Evolutionary conservation across 192 early-diverging fungal species (phyloP).

Genomic region (Geranomyces michiganensis): DNA sequence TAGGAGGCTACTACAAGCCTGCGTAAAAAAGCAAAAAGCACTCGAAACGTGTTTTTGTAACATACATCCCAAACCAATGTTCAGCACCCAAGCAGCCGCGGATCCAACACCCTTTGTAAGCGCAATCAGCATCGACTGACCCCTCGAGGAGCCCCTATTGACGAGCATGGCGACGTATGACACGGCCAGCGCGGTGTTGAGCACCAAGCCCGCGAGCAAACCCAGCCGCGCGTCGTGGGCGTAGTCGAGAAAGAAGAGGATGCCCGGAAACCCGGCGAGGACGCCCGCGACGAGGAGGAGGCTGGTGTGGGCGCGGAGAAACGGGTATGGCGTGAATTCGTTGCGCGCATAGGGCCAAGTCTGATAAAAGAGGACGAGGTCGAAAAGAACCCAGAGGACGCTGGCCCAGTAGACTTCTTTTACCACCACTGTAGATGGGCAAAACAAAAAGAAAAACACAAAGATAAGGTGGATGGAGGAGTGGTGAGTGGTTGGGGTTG

Average conservation of each 20-base stretch:
- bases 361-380: conserved; percentile 10
- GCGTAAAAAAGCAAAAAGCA: too few species aligned
- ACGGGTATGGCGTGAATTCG: not conserved
- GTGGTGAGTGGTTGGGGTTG: too few species aligned
- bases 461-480: too few species aligned
- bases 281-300: conserved; percentile 8
- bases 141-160: not conserved
- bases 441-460: too few species aligned
- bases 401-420: not conserved
- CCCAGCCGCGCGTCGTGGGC: conserved; percentile 2
- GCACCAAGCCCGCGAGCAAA: conserved; percentile 6
- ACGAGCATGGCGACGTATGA: conserved; percentile 4
- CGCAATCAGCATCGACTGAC: conserved; percentile 6
- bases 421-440: too few species aligned
- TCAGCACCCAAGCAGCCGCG: conserved; percentile 1
- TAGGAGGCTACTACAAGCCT: too few species aligned
- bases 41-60: too few species aligned
- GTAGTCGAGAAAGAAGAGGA: conserved; percentile 16
- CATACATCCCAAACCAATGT: conserved; percentile 15
- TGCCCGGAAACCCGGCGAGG: not conserved
- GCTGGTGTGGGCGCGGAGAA: not conserved
- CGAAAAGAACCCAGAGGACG: conserved; percentile 12
- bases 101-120: not conserved
- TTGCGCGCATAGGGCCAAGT: conserved; percentile 3
- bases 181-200: conserved; percentile 12